These are phyloP conservation scores for Metschnikowia cubensis DNA, from an alignment of 805 yeast genomes.

Conservation along the genomic window DNA sequence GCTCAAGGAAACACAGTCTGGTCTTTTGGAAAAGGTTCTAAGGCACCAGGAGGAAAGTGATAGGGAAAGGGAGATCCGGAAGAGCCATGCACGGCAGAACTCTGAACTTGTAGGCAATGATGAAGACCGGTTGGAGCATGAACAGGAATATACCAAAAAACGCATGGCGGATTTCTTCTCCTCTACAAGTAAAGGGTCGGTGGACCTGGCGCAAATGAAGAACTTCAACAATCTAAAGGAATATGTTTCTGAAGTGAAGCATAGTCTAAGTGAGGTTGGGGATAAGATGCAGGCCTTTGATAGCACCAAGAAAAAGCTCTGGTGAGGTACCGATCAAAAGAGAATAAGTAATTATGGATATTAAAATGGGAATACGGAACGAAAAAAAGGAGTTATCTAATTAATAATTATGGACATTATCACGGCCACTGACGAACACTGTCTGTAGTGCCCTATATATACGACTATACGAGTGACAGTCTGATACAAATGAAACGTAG, in stretches of 20 bases:
- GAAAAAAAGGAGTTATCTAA: no score
- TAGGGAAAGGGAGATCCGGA: slow-evolving; percentile 15
- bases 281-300: slow-evolving; percentile 47
- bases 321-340: slow-evolving; percentile 22
- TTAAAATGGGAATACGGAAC: no score
- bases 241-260: slow-evolving; percentile 47
- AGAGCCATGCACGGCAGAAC: slow-evolving; percentile 10
- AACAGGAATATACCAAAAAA: slow-evolving; percentile 11
- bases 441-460: no score
- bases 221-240: slow-evolving; percentile 48
- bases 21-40: slow-evolving; percentile 32
- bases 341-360: no score
- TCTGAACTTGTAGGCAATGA: slow-evolving; percentile 4
- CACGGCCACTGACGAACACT: no score
- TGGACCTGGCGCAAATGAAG: slow-evolving; percentile 26
- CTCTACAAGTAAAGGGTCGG: slow-evolving; percentile 11
- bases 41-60: slow-evolving; percentile 22
- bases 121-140: slow-evolving; percentile 8
- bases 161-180: slow-evolving; percentile 18
- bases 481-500: no score
- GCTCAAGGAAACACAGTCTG: slow-evolving; percentile 53
- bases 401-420: no score
- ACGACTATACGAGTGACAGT: no score
- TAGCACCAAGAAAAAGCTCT: slow-evolving; percentile 39
- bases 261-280: slow-evolving; percentile 50